Evolutionary conservation across 768 basidiomycete species (phyloP), one percentile per base, ranked within the genome.

Genomic region (Basidioascus undulatus): DNA sequence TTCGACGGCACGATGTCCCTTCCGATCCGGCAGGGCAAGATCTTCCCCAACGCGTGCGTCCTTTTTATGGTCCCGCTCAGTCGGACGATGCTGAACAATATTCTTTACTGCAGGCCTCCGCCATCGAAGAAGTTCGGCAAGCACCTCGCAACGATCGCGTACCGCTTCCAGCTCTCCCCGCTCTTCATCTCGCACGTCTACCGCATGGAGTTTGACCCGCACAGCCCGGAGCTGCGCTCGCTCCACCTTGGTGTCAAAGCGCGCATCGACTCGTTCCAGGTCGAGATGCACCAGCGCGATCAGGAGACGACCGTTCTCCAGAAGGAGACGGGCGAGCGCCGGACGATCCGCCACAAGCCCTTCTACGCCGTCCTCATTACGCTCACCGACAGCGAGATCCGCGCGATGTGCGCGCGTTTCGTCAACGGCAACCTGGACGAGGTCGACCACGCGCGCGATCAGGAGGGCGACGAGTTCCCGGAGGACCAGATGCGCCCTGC

Each of bases 251-350:
- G 86, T 4, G 62, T 87, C 47, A 96, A 94, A 56, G 79, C 71
- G 15, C 66, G 73, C 51, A 69, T 87, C 28, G 72, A 74, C 27
- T 69, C 72, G 36, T 72, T 92, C 53, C 74, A 77, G 47, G 81
- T 77, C 34, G 87, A 94, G 53, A 68, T 87, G 61, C 87, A 94
- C 55, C 86, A 92, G 58, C 67, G 84, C 38, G 76, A 78, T 45
- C 77, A 86, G 59, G 82, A 87, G 61, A 66, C 67, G 7, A 62
- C 62, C 1, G 66, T 73, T 1, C 61, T 65, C 7, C 71, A 72
- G n/a, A 61, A 63, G 39, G 58, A 65, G 36, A 64, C 72, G 6
- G 60, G 69, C 19, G 65, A 67, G n/a, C 65, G 63, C 16, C 51
- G 73, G 52, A 63, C 66, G 4, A 59, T 72, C 6, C 66, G 70